These are phyloP conservation scores for Cercospora janseana DNA, from an alignment of 2,329 filamentous ascomycete genomes.

Conservation along the genomic window DNA sequence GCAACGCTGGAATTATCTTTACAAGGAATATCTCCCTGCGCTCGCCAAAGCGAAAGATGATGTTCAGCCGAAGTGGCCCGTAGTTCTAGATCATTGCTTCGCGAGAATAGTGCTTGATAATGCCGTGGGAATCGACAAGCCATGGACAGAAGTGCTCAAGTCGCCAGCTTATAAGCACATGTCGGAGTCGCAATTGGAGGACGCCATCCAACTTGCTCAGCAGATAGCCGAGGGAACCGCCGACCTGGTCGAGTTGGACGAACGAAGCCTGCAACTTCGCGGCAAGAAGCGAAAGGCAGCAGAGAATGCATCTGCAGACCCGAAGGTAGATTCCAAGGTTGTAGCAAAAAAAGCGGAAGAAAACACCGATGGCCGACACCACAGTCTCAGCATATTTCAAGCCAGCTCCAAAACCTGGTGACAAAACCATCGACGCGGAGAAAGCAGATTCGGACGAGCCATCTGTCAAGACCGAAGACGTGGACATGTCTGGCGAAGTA, in stretches of 20 bases:
- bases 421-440: neutral
- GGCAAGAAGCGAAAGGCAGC: constrained; percentile 33
- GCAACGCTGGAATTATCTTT: constrained; percentile 32
- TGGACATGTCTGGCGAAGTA: constrained; percentile 34
- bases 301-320: neutral
- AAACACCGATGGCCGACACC: constrained; percentile 1
- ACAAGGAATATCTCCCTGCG: constrained; percentile 31
- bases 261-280: constrained; percentile 42
- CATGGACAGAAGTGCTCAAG: constrained; percentile 46
- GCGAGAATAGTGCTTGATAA: constrained; percentile 48
- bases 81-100: constrained; percentile 47
- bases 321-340: neutral
- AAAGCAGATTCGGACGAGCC: constrained; percentile 2
- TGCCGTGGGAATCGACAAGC: constrained; percentile 40
- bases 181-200: constrained; percentile 39
- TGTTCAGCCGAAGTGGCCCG: constrained; percentile 44
- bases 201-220: constrained; percentile 42
- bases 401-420: constrained; percentile 25
- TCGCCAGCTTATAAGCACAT: constrained; percentile 48
- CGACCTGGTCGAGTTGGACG: constrained; percentile 42
- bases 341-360: constrained; percentile 29
- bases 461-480: neutral
- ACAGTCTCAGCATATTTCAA: constrained; percentile 36
- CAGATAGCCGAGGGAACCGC: constrained; percentile 40
- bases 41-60: constrained; percentile 34